A percentile compares a stretch with the other conserved stretches of the same genome.
These are phyloP conservation scores for Suhomyces choctaworum DNA, from an alignment of 1,139 yeast genomes.

Conservation along the genomic window DNA sequence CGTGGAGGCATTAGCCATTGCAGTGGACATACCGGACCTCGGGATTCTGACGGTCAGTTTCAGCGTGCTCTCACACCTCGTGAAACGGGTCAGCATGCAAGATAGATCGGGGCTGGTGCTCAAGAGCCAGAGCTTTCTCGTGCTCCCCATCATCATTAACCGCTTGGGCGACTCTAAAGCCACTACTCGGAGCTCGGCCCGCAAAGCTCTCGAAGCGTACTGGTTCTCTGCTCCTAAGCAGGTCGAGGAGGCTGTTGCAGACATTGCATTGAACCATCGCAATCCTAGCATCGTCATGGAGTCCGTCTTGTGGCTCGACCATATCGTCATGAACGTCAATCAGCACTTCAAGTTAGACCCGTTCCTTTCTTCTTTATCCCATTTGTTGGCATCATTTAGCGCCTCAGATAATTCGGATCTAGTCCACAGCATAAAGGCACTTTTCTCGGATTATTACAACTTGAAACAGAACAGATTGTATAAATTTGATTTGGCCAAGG, in stretches of 20 bases:
- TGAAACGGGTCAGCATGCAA: constrained; percentile 76
- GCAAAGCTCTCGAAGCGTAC: constrained; percentile 60
- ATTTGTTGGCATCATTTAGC: constrained; percentile 12
- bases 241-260: constrained; percentile 51
- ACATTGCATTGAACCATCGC: constrained; percentile 51
- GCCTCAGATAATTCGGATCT: constrained; percentile 8
- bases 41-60: constrained; percentile 54
- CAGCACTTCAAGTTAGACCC: constrained; percentile 33
- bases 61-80: constrained; percentile 70
- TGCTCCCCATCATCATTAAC: constrained; percentile 59
- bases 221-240: constrained; percentile 64
- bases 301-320: constrained; percentile 35
- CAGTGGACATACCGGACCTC: constrained; percentile 41
- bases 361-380: constrained; percentile 30
- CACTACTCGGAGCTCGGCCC: constrained; percentile 49
- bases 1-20: constrained; percentile 55
- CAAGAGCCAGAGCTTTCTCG: constrained; percentile 46
- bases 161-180: constrained; percentile 51
- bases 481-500: constrained; percentile 50
- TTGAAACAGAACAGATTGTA: constrained; percentile 29
- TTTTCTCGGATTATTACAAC: constrained; percentile 31
- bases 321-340: constrained; percentile 32
- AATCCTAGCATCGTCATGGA: constrained; percentile 45
- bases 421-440: constrained; percentile 19
- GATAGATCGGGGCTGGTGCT: constrained; percentile 51